Evolutionary conservation across 2,329 filamentous ascomycete genomes (phyloP).

Genomic region (Tolypocladium tropicale): DNA sequence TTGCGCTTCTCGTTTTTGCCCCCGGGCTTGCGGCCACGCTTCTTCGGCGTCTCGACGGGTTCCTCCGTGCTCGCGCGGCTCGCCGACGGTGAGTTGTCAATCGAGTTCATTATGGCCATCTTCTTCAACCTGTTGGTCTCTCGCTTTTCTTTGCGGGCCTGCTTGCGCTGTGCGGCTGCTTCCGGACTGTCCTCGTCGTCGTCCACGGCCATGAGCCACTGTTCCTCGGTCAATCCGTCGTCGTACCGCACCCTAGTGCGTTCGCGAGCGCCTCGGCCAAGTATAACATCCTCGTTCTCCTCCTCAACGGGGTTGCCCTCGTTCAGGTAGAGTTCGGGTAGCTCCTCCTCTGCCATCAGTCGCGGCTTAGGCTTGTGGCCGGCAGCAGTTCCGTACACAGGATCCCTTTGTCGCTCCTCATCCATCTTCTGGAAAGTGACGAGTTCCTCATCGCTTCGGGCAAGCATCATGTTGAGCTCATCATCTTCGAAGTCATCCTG

Average conservation of each 20-base stretch:
- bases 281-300: constrained; percentile 62
- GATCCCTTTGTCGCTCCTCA: constrained; percentile 55
- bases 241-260: constrained; percentile 92
- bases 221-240: constrained; percentile 94
- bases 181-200: constrained; percentile 93
- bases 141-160: constrained; percentile 72
- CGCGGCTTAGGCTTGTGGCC: constrained; percentile 59
- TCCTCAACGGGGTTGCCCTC: constrained; percentile 76
- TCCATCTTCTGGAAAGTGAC: constrained; percentile 73
- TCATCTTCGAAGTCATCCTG: constrained; percentile 99
- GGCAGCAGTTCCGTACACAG: constrained; percentile 58
- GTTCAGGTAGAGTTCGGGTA: constrained; percentile 87
- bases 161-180: constrained; percentile 82
- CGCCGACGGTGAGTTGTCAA: constrained; percentile 64
- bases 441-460: constrained; percentile 76
- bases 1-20: constrained; percentile 77
- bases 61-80: constrained; percentile 80
- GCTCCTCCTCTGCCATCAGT: constrained; percentile 75
- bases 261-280: constrained; percentile 88
- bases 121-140: constrained; percentile 65
- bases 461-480: constrained; percentile 89
- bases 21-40: constrained; percentile 73
- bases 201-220: constrained; percentile 97
- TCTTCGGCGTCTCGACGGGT: constrained; percentile 57
- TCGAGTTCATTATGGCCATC: constrained; percentile 17